phyloP scores from a whole-genome alignment of 441 rosid species.

The Caryocar brasiliense region DNA sequence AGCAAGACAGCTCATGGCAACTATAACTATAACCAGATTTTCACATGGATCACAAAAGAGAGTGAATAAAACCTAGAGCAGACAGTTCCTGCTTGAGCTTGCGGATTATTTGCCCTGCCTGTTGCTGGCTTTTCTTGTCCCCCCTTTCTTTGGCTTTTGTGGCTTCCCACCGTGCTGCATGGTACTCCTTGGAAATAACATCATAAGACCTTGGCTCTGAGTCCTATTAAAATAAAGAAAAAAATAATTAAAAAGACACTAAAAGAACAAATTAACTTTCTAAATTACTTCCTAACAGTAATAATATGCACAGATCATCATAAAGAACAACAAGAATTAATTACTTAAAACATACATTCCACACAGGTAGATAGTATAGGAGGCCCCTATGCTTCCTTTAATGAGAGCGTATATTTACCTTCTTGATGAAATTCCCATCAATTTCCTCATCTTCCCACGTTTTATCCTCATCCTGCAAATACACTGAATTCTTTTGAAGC shows the following conservation, averaged over 20 bases:
- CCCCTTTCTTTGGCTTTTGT: constrained; percentile 59
- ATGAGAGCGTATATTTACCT: constrained; percentile 28
- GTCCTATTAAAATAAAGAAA: constrained; percentile 28
- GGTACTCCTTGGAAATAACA: constrained; percentile 61
- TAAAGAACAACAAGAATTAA: no score
- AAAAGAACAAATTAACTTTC: background rate
- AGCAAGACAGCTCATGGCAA: constrained; percentile 22
- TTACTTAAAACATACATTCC: no score
- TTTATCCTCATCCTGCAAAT: constrained; percentile 48
- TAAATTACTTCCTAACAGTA: background rate
- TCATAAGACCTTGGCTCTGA: constrained; percentile 51
- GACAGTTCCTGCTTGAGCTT: constrained; percentile 85
- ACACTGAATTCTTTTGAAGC: background rate
- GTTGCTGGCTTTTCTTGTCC: constrained; percentile 64
- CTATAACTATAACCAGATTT: constrained; percentile 11
- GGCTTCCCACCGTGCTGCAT: constrained; percentile 63
- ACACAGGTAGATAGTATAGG: no score
- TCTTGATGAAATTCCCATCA: constrained; percentile 25
- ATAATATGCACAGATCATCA: no score
- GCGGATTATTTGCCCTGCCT: constrained; percentile 55
- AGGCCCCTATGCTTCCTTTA: no score
- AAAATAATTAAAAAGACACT: background rate
- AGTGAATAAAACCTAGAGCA: constrained; percentile 50
- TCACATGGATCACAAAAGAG: constrained; percentile 8
- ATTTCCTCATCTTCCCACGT: constrained; percentile 60